Evolutionary conservation across 805 yeast species (phyloP).

Genomic region (Schizosaccharomyces octosporus): DNA sequence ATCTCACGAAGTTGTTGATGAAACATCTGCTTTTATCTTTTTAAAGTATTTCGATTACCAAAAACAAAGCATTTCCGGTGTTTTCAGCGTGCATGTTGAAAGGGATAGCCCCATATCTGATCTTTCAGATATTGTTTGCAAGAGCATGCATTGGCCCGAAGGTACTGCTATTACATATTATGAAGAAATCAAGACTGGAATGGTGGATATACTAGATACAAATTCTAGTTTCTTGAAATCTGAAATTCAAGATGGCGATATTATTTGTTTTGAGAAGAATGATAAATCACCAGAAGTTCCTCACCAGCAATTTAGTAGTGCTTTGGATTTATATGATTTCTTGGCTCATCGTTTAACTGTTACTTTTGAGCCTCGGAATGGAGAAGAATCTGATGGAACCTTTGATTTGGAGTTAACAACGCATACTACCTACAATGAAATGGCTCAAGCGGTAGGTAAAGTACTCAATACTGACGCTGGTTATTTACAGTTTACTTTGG

Average conservation of each 20-base stretch:
- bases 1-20: not conserved
- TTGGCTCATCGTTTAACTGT: slow-evolving; percentile 13
- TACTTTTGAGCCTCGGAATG: slow-evolving; percentile 10
- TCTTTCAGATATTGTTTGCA: slow-evolving; percentile 10
- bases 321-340: slow-evolving; percentile 13
- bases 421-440: slow-evolving; percentile 28
- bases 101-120: slow-evolving; percentile 21
- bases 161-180: slow-evolving; percentile 10
- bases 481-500: slow-evolving; percentile 39
- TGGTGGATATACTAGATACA: slow-evolving; percentile 13
- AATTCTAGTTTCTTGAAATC: slow-evolving; percentile 12
- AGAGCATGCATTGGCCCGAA: slow-evolving; percentile 12
- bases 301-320: not conserved
- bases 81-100: slow-evolving; percentile 32
- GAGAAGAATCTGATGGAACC: slow-evolving; percentile 10
- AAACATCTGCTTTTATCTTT: slow-evolving; percentile 10
- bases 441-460: slow-evolving; percentile 37
- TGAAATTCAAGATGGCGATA: slow-evolving; percentile 16
- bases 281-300: slow-evolving; percentile 6
- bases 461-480: slow-evolving; percentile 30
- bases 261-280: slow-evolving; percentile 14
- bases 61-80: slow-evolving; percentile 33
- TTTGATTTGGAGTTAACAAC: slow-evolving; percentile 41
- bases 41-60: slow-evolving; percentile 43
- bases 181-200: slow-evolving; percentile 16